phyloP scores from a whole-genome alignment of 73 alveolate genomes.

The Symbiodinium natans region DNA sequence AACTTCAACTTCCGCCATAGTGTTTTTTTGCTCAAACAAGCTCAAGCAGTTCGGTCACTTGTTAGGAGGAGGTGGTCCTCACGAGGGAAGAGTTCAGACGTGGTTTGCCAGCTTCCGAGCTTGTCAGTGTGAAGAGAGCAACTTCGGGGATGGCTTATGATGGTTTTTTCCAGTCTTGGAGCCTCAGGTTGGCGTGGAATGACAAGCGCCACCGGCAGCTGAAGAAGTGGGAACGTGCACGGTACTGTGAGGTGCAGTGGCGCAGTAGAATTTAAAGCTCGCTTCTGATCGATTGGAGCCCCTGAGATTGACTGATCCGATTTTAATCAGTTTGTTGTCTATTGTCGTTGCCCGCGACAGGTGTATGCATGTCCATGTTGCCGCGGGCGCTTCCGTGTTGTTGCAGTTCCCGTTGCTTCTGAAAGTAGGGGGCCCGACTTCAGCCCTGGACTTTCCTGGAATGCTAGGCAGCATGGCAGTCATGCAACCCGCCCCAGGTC shows the following conservation, averaged over 20 bases:
- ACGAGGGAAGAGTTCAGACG: constrained; percentile 12
- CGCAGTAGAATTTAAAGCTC: not conserved
- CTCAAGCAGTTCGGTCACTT: too few relatives aligned
- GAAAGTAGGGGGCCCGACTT: not conserved
- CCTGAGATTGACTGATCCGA: too few relatives aligned
- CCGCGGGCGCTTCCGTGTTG: constrained; percentile 4
- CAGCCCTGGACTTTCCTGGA: not conserved
- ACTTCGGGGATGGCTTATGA: too few relatives aligned
- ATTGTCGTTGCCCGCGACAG: not conserved
- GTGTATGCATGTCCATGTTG: not conserved
- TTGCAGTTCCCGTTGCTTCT: not conserved
- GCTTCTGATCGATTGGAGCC: too few relatives aligned
- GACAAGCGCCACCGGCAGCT: not conserved
- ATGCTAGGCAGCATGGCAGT: not conserved
- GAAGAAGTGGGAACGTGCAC: constrained; percentile 4
- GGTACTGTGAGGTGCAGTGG: not conserved
- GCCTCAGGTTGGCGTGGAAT: not conserved
- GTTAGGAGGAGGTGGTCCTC: not conserved
- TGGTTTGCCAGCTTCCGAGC: not conserved
- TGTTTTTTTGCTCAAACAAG: too few relatives aligned
- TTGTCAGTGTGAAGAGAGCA: too few relatives aligned
- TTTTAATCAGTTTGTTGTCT: too few relatives aligned
- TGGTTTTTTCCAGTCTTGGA: too few relatives aligned
- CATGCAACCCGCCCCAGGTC: not conserved
- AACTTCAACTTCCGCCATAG: too few relatives aligned